Conservation (phyloP, 1,284 basidiomycete species). For the Irpex sp. region DNA sequence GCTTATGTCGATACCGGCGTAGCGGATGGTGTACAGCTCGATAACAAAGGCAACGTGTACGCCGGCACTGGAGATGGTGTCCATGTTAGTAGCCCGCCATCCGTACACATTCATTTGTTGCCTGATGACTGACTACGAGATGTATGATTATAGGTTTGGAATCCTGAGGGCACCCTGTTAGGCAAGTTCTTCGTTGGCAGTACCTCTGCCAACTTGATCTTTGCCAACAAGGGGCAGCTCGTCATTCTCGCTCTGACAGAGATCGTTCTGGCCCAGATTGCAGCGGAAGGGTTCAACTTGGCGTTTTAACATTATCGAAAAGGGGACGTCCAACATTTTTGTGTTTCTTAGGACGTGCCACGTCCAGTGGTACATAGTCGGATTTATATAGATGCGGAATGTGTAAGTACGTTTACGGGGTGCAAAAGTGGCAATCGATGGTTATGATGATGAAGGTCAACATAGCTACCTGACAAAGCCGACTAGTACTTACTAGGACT, state of each 20-base stretch:
- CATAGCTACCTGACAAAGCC: no score
- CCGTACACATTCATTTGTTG: slow-evolving; percentile 2
- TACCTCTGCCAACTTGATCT: slow-evolving; percentile 62
- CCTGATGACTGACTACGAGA: background rate
- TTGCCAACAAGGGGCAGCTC: slow-evolving; percentile 59
- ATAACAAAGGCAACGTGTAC: slow-evolving; percentile 66
- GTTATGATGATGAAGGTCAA: no score
- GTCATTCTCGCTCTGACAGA: slow-evolving; percentile 68
- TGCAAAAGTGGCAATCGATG: no score
- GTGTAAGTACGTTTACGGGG: no score
- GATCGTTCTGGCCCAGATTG: slow-evolving; percentile 60
- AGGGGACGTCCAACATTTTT: background rate
- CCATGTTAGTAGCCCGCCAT: slow-evolving; percentile 36
- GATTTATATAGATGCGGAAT: background rate
- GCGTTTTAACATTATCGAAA: slow-evolving; percentile 16
- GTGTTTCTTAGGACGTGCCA: background rate
- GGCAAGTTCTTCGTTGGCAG: slow-evolving; percentile 72
- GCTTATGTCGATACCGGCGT: slow-evolving; percentile 67
- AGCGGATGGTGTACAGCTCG: slow-evolving; percentile 57
- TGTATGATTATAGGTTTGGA: slow-evolving; percentile 50
- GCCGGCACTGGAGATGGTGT: slow-evolving; percentile 71
- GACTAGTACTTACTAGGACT: no score
- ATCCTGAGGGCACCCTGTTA: slow-evolving; percentile 55
- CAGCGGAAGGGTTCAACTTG: slow-evolving; percentile 32
- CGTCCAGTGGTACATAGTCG: no score